Conservation (phyloP, 805 yeast species). For the Candida palmyrensis region DNA sequence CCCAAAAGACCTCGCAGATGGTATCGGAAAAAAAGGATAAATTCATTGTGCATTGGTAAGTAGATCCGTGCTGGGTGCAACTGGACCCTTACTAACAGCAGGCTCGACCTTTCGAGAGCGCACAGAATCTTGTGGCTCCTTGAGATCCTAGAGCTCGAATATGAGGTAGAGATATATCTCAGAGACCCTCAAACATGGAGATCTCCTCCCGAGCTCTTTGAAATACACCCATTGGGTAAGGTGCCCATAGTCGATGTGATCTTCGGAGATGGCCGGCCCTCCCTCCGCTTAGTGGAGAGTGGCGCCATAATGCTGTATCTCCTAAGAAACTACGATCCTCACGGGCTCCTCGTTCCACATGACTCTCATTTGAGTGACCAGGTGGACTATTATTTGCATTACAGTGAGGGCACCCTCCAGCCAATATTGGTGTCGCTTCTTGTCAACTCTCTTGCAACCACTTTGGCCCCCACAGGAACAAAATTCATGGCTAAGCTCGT, state of each 20-base stretch:
- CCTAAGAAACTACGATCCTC: constrained; percentile 29
- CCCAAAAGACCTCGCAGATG: not conserved
- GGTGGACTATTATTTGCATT: constrained; percentile 52
- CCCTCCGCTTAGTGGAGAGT: constrained; percentile 29
- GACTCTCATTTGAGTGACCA: constrained; percentile 34
- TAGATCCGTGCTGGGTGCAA: constrained; percentile 3
- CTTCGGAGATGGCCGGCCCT: constrained; percentile 30
- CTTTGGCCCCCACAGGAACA: constrained; percentile 43
- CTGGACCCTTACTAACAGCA: constrained; percentile 4
- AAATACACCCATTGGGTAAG: constrained; percentile 60
- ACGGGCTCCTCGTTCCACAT: constrained; percentile 19
- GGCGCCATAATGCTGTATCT: constrained; percentile 36
- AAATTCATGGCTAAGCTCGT: constrained; percentile 40
- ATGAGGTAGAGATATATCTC: constrained; percentile 47
- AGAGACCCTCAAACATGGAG: constrained; percentile 44
- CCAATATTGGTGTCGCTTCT: constrained; percentile 38
- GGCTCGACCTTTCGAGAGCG: constrained; percentile 54
- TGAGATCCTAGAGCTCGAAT: constrained; percentile 54
- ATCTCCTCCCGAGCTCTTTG: constrained; percentile 42
- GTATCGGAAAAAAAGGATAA: constrained; percentile 10
- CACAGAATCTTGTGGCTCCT: constrained; percentile 60
- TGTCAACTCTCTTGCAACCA: constrained; percentile 36
- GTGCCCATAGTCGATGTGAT: constrained; percentile 51
- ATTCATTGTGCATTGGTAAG: constrained; percentile 25
- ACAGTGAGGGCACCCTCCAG: constrained; percentile 59